These are phyloP conservation scores for Cucurbita argyrosperma DNA, from an alignment of 306 rosid species.

Conservation along the genomic window DNA sequence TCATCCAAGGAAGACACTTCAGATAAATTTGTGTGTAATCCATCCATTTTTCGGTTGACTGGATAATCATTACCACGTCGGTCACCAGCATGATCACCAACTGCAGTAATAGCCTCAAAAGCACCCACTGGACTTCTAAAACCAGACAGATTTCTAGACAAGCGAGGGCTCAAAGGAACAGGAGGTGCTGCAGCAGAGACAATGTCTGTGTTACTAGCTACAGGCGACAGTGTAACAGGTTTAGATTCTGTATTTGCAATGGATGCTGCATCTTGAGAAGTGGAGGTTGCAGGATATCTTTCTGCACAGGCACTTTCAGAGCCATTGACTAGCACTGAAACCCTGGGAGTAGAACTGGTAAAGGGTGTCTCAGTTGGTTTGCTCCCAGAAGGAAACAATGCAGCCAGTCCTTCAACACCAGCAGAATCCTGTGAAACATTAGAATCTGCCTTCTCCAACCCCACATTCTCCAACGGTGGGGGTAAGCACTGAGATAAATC, in stretches of 20 bases:
- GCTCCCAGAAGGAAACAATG: slow-evolving; percentile 32
- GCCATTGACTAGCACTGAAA: slow-evolving; percentile 29
- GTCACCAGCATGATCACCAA: slow-evolving; percentile 50
- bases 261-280: slow-evolving; percentile 35
- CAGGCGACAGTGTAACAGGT: slow-evolving; percentile 35
- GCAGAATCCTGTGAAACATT: slow-evolving; percentile 40
- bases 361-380: slow-evolving; percentile 35
- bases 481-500: slow-evolving; percentile 92
- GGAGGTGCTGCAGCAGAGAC: slow-evolving; percentile 55
- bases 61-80: slow-evolving; percentile 46
- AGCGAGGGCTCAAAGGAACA: slow-evolving; percentile 73
- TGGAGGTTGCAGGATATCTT: slow-evolving; percentile 47
- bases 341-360: slow-evolving; percentile 38
- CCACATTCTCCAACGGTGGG: slow-evolving; percentile 57
- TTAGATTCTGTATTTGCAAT: slow-evolving; percentile 44
- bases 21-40: slow-evolving; percentile 40
- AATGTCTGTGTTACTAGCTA: slow-evolving; percentile 47
- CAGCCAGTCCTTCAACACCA: slow-evolving; percentile 44
- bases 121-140: slow-evolving; percentile 50
- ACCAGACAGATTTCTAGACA: slow-evolving; percentile 73
- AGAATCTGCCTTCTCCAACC: slow-evolving; percentile 63
- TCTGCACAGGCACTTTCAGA: slow-evolving; percentile 30
- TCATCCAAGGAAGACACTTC: slow-evolving; percentile 39
- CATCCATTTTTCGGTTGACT: slow-evolving; percentile 58
- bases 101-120: slow-evolving; percentile 24